Evolutionary conservation across 2,329 filamentous ascomycete species (phyloP), one percentile per base, ranked within the genome.

Genomic region (Trichoderma sp.): DNA sequence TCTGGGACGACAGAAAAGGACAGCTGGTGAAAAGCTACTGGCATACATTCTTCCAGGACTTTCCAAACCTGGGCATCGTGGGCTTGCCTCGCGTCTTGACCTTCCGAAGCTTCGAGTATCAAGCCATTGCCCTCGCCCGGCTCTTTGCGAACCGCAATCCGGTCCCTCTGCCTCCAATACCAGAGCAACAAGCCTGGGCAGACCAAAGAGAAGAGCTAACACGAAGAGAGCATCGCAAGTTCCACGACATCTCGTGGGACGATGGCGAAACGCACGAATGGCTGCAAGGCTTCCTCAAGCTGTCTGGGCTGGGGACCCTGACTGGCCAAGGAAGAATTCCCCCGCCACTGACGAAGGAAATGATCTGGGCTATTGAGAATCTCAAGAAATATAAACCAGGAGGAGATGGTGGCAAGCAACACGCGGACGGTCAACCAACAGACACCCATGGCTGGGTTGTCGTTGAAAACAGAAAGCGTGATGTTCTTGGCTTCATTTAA

Each of bases 31-130:
- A 78, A 0, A 78, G 68, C 2, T 87, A 85, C 68, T 78, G 77
- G 73, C 84, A 86, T 69, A 84, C 82, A 0, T 86, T 86, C 71
- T 78, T 84, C 57, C 78, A 75, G 1, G 77, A 80, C 24, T 79
- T 80, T 47, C 72, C 78, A 0, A 82, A 80, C 0, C 72, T 88
- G 0, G 85, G 77, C 0, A 74, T 85, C 12, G 78, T 86, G 0
- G 85, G 84, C 0, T 70, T 85, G 6, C 83, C 83, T 1, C 78
- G 82, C 0, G 79, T 80, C 0, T 71, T 83, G 14, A 85, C 82
- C 0, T 85, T 85, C 64, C 73, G 83, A 7, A 81, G 80, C 43
- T 85, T 85, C 67, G 83, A 85, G 70, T 85, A 85, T 67, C 83
- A 85, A 70, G 83, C 82, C 1, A 75, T 85, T 47, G 82, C 83